Evolutionary conservation across 176 grass and related monocot genomes (phyloP).

Genomic region (Eleusine indica): DNA sequence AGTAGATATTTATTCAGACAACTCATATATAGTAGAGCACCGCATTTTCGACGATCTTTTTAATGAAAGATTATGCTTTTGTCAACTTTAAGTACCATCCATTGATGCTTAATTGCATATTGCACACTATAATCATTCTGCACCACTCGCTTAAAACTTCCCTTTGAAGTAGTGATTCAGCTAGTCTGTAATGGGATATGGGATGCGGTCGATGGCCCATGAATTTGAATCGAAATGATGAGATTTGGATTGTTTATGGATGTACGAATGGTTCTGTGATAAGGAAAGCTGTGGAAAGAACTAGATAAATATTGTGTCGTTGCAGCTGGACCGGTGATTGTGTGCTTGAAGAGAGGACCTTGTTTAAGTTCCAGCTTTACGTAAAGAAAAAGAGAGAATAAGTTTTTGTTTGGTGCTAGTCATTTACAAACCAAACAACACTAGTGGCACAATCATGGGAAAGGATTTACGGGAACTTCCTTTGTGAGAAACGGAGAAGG

Average conservation of each 20-base stretch:
- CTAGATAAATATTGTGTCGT: constrained; percentile 27
- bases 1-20: constrained; percentile 27
- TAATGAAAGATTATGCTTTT: constrained; percentile 32
- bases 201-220: constrained; percentile 33
- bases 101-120: constrained; percentile 34
- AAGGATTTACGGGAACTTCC: neutral
- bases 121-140: constrained; percentile 48
- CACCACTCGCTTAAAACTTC: constrained; percentile 25
- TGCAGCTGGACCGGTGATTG: constrained; percentile 39
- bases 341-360: constrained; percentile 37
- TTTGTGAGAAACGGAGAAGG: constrained; percentile 16
- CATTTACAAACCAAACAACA: constrained; percentile 30
- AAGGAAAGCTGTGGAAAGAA: constrained; percentile 37
- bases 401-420: constrained; percentile 36
- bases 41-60: constrained; percentile 27
- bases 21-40: neutral
- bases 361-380: constrained; percentile 42
- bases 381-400: constrained; percentile 41
- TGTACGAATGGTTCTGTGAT: constrained; percentile 44
- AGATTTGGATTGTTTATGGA: constrained; percentile 24
- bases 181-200: constrained; percentile 4
- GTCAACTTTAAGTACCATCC: constrained; percentile 53
- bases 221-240: constrained; percentile 38
- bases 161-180: constrained; percentile 25
- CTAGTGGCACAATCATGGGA: constrained; percentile 2